These are phyloP conservation scores for Nicotiana knightiana DNA, from an alignment of 257 asterid genomes.

Conservation along the genomic window DNA sequence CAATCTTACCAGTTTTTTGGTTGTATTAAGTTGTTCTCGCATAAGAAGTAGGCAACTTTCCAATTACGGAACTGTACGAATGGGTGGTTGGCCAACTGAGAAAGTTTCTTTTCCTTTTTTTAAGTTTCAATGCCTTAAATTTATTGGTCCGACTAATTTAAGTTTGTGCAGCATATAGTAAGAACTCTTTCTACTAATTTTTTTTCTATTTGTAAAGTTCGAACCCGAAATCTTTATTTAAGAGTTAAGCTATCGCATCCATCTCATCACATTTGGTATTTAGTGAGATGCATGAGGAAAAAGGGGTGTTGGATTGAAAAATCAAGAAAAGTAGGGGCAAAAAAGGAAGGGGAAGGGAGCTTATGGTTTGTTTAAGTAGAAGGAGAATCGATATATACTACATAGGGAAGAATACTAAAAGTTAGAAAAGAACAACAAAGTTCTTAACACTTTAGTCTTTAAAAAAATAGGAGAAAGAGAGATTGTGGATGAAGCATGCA, in stretches of 20 bases:
- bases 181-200: no score
- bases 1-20: background rate
- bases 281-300: background rate
- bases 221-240: no score
- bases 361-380: no score
- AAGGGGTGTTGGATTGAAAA: background rate
- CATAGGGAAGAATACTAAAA: background rate
- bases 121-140: no score
- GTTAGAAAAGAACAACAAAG: background rate
- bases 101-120: background rate
- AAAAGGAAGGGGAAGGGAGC: no score
- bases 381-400: background rate
- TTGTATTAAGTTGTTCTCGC: background rate
- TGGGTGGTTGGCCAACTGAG: background rate
- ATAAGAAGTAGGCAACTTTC: background rate
- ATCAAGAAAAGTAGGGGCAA: no score
- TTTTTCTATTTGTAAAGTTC: no score
- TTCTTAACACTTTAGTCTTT: background rate
- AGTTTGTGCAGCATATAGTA: no score
- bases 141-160: no score
- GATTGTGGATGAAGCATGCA: conserved; percentile 22
- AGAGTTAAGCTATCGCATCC: no score
- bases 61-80: background rate
- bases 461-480: conserved; percentile 11
- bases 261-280: no score